Base-by-base conservation (phyloP, 805 yeast genomes). In the Metschnikowia borealis region DNA sequence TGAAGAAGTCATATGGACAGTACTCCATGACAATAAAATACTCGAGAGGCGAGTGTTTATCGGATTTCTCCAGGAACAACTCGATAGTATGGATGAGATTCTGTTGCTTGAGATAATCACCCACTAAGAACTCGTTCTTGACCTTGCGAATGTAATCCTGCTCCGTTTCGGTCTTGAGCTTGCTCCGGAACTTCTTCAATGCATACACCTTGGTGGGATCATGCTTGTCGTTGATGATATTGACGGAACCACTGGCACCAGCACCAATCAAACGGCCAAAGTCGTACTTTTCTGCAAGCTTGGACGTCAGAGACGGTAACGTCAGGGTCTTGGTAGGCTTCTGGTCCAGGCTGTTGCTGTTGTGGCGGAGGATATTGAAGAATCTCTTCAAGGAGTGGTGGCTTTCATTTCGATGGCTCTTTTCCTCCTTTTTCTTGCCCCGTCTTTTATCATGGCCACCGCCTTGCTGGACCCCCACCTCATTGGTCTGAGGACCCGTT, bases 191-290 rank as follows among this genome's bases (percentile, higher is more conserved):
- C 66, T 88, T 87, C 70, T 91, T 91, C 48, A 92, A 87, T 0
- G 98, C 98, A 68, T 80, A 89, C 4, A 88, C 65, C 53, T 80
- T 77, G 31, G 48, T 44, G 7, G 67, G 58, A 21, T 81, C 78
- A 55, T 83, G 84, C 31, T 80, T 75, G 47, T 86, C 78, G 51
- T 81, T 80, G 52, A 90, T 85, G 47, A 89, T 76, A 38, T 86
- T 79, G n/a, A 91, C 98, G 0, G 94, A 85, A 1, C 98, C 97
- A 21, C 96, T 91, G 1, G 97, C 97, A 13, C 98, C 98, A 51
- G 91, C 83, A 20, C 98, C 98, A 45, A 89, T 72, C 20, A 85
- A 73, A 54, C 79, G 78, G 11, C 95, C 95, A 6, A 63, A 51
- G 38, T 95, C 94, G 66, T 89, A 89, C 59, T 85, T 84, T 47